These are phyloP conservation scores for Corchorus olitorius DNA, from an alignment of 345 rosid genomes.

Conservation along the genomic window DNA sequence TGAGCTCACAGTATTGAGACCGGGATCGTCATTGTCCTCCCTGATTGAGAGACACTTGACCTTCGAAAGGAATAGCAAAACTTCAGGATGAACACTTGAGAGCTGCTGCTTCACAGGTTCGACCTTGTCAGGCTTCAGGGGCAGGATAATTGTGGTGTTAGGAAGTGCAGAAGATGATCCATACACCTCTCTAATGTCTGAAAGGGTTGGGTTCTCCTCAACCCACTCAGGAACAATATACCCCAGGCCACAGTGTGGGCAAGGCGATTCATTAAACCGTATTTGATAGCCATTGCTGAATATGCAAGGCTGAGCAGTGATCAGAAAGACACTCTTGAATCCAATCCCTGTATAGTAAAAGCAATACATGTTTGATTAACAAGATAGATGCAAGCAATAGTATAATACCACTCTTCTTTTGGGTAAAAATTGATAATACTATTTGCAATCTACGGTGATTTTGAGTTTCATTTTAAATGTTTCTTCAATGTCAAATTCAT, in stretches of 20 bases:
- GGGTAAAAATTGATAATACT: background rate
- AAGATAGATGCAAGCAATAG: background rate
- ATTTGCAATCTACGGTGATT: background rate
- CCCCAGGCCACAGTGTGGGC: constrained; percentile 60
- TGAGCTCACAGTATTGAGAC: constrained; percentile 41
- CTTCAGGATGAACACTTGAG: constrained; percentile 67
- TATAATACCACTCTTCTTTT: no score
- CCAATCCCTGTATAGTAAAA: constrained; percentile 55
- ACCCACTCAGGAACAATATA: constrained; percentile 86
- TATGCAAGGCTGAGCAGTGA: constrained; percentile 54
- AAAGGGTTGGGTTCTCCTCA: constrained; percentile 51
- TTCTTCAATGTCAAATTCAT: background rate
- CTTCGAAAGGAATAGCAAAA: constrained; percentile 59
- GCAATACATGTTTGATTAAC: background rate
- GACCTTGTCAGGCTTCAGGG: constrained; percentile 65
- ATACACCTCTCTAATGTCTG: constrained; percentile 50
- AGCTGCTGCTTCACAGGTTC: constrained; percentile 70
- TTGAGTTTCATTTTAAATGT: background rate
- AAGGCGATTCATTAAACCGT: constrained; percentile 63
- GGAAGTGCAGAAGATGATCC: constrained; percentile 53
- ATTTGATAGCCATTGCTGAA: constrained; percentile 78
- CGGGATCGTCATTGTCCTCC: constrained; percentile 51
- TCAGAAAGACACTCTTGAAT: constrained; percentile 70
- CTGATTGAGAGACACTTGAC: constrained; percentile 66
- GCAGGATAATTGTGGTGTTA: constrained; percentile 60